Conservation (phyloP, 305 asterid species). For the Fraxinus greggii region DNA sequence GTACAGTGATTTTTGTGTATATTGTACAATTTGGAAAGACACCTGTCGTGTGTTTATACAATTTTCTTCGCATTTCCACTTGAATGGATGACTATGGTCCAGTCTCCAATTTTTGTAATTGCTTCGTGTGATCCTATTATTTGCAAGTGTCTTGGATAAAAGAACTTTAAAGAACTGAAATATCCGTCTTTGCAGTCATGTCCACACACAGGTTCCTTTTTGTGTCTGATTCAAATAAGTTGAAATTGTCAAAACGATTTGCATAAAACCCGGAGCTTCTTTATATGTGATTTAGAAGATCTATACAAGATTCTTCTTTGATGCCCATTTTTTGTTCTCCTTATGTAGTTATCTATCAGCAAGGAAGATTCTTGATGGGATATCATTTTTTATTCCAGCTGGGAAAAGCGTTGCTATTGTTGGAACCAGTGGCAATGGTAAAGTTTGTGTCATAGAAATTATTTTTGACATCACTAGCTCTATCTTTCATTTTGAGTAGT, state of each 20-base stretch:
- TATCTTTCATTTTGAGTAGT: constrained; percentile 18
- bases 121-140: background rate
- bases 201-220: background rate
- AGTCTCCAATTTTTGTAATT: background rate
- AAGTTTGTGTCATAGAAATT: constrained; percentile 26
- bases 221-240: constrained; percentile 12
- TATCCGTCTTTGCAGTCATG: background rate
- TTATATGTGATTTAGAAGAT: background rate
- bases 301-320: constrained; percentile 12
- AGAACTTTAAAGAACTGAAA: background rate
- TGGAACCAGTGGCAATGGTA: constrained; percentile 99
- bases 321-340: constrained; percentile 26
- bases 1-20: background rate
- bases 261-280: background rate
- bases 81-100: background rate
- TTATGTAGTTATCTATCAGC: constrained; percentile 70
- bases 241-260: constrained; percentile 12
- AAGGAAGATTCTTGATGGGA: constrained; percentile 89
- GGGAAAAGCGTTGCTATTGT: constrained; percentile 99
- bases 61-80: background rate
- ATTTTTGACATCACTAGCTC: constrained; percentile 11
- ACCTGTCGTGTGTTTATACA: background rate
- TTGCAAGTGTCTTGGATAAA: background rate
- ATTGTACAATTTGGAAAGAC: constrained; percentile 1
- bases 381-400: constrained; percentile 88